Conservation (phyloP, 192 early-diverging fungal species). For the Umbelopsis ramanniana region DNA sequence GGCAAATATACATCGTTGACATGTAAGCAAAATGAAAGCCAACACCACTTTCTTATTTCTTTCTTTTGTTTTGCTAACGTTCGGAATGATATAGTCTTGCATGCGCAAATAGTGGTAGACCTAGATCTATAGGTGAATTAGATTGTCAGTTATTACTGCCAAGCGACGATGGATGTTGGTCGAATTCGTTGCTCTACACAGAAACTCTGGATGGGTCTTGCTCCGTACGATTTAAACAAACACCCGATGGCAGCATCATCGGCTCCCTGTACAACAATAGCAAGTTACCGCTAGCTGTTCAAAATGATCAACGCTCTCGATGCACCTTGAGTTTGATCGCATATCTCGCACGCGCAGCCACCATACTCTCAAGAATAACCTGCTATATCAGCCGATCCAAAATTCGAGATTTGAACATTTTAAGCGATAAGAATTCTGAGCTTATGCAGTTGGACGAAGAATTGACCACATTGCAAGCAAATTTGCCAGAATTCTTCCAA, state of each 20-base stretch:
- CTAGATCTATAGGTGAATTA: slow-evolving; percentile 48
- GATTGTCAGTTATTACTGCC: slow-evolving; percentile 56
- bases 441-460: not conserved
- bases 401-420: slow-evolving; percentile 2
- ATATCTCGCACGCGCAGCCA: slow-evolving; percentile 1
- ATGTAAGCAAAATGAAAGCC: slow-evolving; percentile 35
- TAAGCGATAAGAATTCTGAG: not conserved
- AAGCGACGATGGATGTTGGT: slow-evolving; percentile 53
- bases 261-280: slow-evolving; percentile 8
- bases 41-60: too few species aligned
- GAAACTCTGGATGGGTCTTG: slow-evolving; percentile 26
- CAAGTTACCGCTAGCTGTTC: not conserved
- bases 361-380: not conserved
- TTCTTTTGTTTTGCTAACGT: too few species aligned
- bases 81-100: slow-evolving; percentile 30
- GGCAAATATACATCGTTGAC: slow-evolving; percentile 56
- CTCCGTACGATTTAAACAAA: slow-evolving; percentile 8
- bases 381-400: slow-evolving; percentile 9
- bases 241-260: not conserved
- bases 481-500: not conserved
- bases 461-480: not conserved
- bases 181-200: slow-evolving; percentile 34
- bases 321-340: not conserved
- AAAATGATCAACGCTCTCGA: not conserved
- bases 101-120: slow-evolving; percentile 50